Evolutionary conservation across 2,329 filamentous ascomycete genomes (phyloP).

Genomic region (Neopestalotiopsis rosae): DNA sequence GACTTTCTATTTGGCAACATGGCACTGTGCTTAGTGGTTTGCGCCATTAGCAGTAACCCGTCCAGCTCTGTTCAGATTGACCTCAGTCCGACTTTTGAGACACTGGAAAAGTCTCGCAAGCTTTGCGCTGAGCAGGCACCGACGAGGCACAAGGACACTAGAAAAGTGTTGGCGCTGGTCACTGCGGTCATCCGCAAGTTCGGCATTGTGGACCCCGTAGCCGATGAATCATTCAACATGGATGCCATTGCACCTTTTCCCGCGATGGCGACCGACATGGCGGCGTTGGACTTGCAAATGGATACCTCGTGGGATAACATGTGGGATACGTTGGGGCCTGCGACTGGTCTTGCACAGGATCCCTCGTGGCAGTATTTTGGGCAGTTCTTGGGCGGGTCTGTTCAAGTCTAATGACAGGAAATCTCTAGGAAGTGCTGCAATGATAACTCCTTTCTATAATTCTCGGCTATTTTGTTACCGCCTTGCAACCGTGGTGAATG

Average conservation of each 20-base stretch:
- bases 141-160: conserved; percentile 9
- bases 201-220: neutral
- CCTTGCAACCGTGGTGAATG: too few species aligned
- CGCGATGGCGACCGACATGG: neutral
- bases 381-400: neutral
- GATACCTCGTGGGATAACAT: neutral
- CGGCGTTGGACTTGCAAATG: neutral
- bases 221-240: too few species aligned
- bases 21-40: conserved; percentile 8
- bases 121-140: neutral
- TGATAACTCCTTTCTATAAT: too few species aligned
- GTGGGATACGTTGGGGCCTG: neutral
- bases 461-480: too few species aligned
- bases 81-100: neutral
- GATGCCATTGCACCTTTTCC: neutral
- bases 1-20: conserved; percentile 15
- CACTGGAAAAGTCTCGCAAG: neutral
- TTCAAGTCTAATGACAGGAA: neutral
- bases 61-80: neutral
- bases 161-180: neutral
- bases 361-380: conserved; percentile 14
- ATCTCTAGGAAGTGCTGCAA: too few species aligned
- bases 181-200: neutral
- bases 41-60: neutral
- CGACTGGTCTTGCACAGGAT: conserved; percentile 13